phyloP scores from a whole-genome alignment of 2,329 filamentous ascomycete genomes.

The Chaetoscypha palmicola region DNA sequence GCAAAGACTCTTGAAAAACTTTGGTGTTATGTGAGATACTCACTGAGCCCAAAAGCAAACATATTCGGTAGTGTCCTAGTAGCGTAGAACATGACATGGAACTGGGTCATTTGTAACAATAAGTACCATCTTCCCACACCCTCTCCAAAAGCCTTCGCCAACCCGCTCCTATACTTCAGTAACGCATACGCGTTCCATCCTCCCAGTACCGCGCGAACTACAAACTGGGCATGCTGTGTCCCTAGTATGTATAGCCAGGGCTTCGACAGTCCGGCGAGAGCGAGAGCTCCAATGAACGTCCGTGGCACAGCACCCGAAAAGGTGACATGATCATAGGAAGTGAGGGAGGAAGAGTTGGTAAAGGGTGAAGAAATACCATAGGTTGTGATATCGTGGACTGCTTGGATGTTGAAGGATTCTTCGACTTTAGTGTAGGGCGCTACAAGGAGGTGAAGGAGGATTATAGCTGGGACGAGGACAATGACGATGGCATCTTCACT shows the following conservation, averaged over 20 bases:
- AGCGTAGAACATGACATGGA: constrained; percentile 89
- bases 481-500: constrained; percentile 41
- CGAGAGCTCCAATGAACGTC: constrained; percentile 76
- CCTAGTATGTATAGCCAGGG: constrained; percentile 54
- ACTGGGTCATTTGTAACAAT: constrained; percentile 72
- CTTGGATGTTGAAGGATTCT: constrained; percentile 97
- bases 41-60: constrained; percentile 86
- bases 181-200: constrained; percentile 66
- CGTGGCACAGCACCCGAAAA: constrained; percentile 90
- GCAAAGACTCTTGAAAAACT: constrained; percentile 11
- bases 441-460: constrained; percentile 62
- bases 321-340: constrained; percentile 85
- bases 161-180: constrained; percentile 54
- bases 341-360: constrained; percentile 47
- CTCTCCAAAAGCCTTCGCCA: constrained; percentile 62
- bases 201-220: constrained; percentile 72
- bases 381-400: constrained; percentile 78
- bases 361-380: constrained; percentile 63
- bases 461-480: constrained; percentile 53
- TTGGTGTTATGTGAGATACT: constrained; percentile 31
- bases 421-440: constrained; percentile 96
- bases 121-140: constrained; percentile 72
- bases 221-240: constrained; percentile 48
- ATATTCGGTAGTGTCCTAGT: constrained; percentile 91
- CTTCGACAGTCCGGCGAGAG: constrained; percentile 66